Percentiles rank a stretch among this genome's conserved stretches.
These are phyloP conservation scores for Vigna nakashimae DNA, from an alignment of 306 rosid species.

Conservation along the genomic window DNA sequence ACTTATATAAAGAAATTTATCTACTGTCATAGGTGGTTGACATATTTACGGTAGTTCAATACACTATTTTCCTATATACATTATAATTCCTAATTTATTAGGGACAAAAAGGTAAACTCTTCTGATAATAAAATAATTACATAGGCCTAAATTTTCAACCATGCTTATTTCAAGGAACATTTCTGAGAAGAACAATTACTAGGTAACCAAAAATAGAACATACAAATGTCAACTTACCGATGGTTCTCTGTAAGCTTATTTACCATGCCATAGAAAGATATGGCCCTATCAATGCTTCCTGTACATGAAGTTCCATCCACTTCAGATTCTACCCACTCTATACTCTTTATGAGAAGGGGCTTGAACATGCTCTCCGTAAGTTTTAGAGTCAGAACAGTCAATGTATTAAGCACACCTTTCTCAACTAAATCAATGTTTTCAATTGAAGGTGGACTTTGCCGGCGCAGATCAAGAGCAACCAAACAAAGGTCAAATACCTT, in stretches of 20 bases:
- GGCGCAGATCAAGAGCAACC: slow-evolving; percentile 85
- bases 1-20: neutral
- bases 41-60: slow-evolving; percentile 2
- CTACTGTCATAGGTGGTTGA: neutral
- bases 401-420: slow-evolving; percentile 62
- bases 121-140: neutral
- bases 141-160: slow-evolving; percentile 14
- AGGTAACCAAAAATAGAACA: neutral
- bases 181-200: slow-evolving; percentile 8
- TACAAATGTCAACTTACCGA: slow-evolving; percentile 62
- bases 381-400: slow-evolving; percentile 73
- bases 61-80: neutral
- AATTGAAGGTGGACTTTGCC: slow-evolving; percentile 66
- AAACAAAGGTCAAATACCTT: slow-evolving; percentile 81
- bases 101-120: slow-evolving; percentile 10
- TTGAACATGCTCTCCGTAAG: slow-evolving; percentile 92
- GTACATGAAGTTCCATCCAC: slow-evolving; percentile 53
- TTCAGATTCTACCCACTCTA: slow-evolving; percentile 89
- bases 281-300: slow-evolving; percentile 73
- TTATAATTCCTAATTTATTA: neutral
- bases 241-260: slow-evolving; percentile 83
- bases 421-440: slow-evolving; percentile 70
- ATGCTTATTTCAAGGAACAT: slow-evolving; percentile 20
- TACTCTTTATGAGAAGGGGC: slow-evolving; percentile 82
- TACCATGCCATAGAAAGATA: slow-evolving; percentile 85